These are phyloP conservation scores for Haematococcus lacustris DNA, from an alignment of 139 green algal genomes.

Conservation along the genomic window DNA sequence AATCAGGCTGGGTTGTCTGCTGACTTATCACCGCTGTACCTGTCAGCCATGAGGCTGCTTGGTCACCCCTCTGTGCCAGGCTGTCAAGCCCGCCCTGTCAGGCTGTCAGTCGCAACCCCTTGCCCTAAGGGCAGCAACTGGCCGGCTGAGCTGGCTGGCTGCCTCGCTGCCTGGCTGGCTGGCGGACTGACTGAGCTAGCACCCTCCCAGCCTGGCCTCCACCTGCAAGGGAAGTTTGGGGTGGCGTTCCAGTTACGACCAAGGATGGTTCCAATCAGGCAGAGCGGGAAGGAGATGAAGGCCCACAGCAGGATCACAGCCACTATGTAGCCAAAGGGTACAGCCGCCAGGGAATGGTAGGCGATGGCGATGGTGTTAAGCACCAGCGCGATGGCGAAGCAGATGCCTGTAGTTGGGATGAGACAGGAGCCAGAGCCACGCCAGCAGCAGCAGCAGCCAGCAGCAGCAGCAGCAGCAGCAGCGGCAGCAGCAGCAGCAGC, in stretches of 20 bases:
- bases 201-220: not conserved
- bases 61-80: too few species aligned
- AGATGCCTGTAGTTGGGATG: conserved; percentile 8
- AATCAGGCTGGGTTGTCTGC: too few species aligned
- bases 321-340: conserved; percentile 86
- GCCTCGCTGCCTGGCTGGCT: too few species aligned
- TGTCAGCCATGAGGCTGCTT: too few species aligned
- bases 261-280: conserved; percentile 62
- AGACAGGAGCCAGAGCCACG: not conserved
- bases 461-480: too few species aligned
- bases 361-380: conserved; percentile 95
- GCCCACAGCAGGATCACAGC: conserved; percentile 83
- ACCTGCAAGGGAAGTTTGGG: conserved; percentile 59
- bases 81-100: too few species aligned
- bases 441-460: not conserved
- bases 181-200: too few species aligned
- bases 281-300: conserved; percentile 90
- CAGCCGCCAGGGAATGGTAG: conserved; percentile 83
- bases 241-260: conserved; percentile 36
- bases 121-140: too few species aligned
- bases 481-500: too few species aligned
- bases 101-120: too few species aligned
- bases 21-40: too few species aligned
- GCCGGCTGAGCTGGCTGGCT: too few species aligned
- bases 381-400: conserved; percentile 79